These are phyloP conservation scores for Salix caprea DNA, from an alignment of 345 rosid species.

Conservation along the genomic window DNA sequence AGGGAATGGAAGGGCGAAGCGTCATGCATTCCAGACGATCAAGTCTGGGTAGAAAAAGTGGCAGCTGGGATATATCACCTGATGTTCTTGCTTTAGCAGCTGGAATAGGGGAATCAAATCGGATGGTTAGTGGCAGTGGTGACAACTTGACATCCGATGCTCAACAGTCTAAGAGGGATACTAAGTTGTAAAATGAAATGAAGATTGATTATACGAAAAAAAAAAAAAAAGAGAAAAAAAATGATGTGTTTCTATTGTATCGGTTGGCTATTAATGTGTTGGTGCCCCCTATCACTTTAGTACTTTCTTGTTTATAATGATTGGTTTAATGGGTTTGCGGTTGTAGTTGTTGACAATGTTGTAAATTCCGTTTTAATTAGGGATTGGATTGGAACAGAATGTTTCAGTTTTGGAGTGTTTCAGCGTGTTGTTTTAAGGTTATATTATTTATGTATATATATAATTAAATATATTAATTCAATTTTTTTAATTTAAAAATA, in stretches of 20 bases:
- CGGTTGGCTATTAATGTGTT: conserved; percentile 4
- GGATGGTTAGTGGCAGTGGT: conserved; percentile 10
- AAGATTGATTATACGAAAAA: neutral
- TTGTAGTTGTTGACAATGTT: neutral
- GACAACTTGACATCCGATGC: conserved; percentile 17
- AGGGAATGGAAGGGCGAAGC: conserved; percentile 52
- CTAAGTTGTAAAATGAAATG: conserved; percentile 10
- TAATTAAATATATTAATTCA: no score
- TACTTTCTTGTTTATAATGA: neutral
- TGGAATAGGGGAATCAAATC: conserved; percentile 35
- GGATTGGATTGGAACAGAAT: no score
- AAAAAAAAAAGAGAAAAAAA: neutral
- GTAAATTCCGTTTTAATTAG: no score
- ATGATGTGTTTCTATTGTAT: neutral
- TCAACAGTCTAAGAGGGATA: conserved; percentile 13
- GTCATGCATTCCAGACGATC: conserved; percentile 45
- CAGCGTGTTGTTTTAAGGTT: rapidly evolving
- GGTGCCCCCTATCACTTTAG: neutral
- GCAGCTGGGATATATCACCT: conserved; percentile 71
- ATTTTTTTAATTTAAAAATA: no score
- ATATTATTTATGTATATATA: no score
- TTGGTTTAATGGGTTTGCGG: conserved; percentile 3
- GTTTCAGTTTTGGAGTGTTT: no score
- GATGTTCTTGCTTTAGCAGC: conserved; percentile 35
- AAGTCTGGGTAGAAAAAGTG: conserved; percentile 67